Base-by-base conservation (phyloP, 2,329 filamentous ascomycete genomes). In the Dactylellina sp. region DNA sequence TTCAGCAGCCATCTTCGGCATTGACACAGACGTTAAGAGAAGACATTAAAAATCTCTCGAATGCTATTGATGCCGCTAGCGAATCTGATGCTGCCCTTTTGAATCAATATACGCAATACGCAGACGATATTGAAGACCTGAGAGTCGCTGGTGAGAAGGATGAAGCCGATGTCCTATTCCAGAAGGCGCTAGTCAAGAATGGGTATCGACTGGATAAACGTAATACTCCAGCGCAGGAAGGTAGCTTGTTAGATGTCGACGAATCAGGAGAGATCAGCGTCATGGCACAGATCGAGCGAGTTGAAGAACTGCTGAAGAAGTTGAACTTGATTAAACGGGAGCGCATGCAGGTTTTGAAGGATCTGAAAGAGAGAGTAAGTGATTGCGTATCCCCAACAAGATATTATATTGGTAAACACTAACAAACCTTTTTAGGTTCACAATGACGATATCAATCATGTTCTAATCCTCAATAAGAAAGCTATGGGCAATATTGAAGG, bases 381-480 rank as follows among this genome's bases (percentile, higher is more conserved):
- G 35, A 16, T n/a, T 50, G 16, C 9, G 20, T 25, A 35, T 60
- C 20, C n/a, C 4, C 20, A 24, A 57, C 56, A 14, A 37, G 25
- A 28, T 4, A 2, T 46, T 68, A 78, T 79, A 65, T 82, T 68
- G 5, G 44, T 28, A 46, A 37, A 9, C 35, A 11, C 35, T 53
- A 64, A 46, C 66, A 52, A 40, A 22, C 12, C 39, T 42, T 55
- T 4, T n/a, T 60, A 97, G 94, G 90, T 94, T 60, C 94, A 96
- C 82, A 92, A 91, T 77, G 96, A 99, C 79, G 96, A 99, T 79
- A 99, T 99, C 76, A 97, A 93, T 3, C 95, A 97, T 79, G 93
- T 98, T 11, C 85, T 99, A 72, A 99, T 99, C 64, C 84, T 99
- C 71, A 99, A 99, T 85, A 98, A 98, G 81, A 99, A 98, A 82